These are phyloP conservation scores for Aspergillus ochraceus DNA, from an alignment of 2,329 filamentous ascomycete genomes.

Conservation along the genomic window DNA sequence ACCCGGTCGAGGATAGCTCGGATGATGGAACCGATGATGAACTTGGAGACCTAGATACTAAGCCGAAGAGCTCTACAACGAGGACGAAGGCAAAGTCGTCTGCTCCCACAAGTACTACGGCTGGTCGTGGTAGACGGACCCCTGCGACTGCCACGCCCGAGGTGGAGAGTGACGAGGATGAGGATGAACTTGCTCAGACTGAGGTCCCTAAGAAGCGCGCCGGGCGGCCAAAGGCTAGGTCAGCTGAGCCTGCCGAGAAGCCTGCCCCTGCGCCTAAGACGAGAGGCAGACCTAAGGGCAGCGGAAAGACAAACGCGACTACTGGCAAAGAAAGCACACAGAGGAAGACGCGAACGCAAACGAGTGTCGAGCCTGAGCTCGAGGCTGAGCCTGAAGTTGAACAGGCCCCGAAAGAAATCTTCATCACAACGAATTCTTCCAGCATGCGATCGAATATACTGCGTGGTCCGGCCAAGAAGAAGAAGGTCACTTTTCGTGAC, in stretches of 20 bases:
- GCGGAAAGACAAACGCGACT: slow-evolving; percentile 17
- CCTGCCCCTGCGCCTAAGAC: slow-evolving; percentile 19
- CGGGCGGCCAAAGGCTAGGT: slow-evolving; percentile 18
- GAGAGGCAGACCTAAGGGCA: slow-evolving; percentile 33
- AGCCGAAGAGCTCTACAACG: slow-evolving; percentile 6
- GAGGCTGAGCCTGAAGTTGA: slow-evolving; percentile 3
- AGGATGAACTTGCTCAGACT: slow-evolving; percentile 26
- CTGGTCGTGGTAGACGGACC: slow-evolving; percentile 13
- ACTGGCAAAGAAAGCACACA: slow-evolving; percentile 15
- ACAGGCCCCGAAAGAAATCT: slow-evolving; percentile 22
- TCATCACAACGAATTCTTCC: slow-evolving; percentile 30
- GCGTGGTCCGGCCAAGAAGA: slow-evolving; percentile 38
- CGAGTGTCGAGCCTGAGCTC: slow-evolving; percentile 8
- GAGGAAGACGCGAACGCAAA: slow-evolving; percentile 10
- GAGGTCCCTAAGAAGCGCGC: slow-evolving; percentile 23
- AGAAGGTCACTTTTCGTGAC: slow-evolving; percentile 51
- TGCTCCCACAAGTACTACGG: slow-evolving; percentile 6
- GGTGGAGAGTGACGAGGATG: slow-evolving; percentile 19
- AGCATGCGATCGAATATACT: slow-evolving; percentile 30
- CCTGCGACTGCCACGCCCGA: slow-evolving; percentile 3
- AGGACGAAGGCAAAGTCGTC: slow-evolving; percentile 15
- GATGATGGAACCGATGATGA: slow-evolving; percentile 30
- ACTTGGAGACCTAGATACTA: slow-evolving; percentile 17
- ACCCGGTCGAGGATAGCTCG: slow-evolving; percentile 12
- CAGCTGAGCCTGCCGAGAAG: slow-evolving; percentile 13